These are phyloP conservation scores for Cicer chorassanicum DNA, from an alignment of 306 rosid genomes.

Conservation along the genomic window DNA sequence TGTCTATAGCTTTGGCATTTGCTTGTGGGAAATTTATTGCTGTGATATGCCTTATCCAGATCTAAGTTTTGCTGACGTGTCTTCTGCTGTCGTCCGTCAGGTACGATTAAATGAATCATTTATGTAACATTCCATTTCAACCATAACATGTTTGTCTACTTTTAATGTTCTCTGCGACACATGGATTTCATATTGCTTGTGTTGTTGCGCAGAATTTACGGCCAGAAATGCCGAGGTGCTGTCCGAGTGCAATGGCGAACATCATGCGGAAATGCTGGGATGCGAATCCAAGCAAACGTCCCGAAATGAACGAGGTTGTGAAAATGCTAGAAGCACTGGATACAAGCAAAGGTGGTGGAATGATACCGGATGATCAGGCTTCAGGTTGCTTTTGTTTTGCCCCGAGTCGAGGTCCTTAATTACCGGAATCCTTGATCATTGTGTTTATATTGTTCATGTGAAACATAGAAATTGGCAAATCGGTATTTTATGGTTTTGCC, in stretches of 20 bases:
- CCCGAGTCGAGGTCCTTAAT: conserved; percentile 67
- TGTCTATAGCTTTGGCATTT: conserved; percentile 87
- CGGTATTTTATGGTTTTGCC: conserved; percentile 44
- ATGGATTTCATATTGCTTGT: conserved; percentile 33
- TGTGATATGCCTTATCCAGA: conserved; percentile 89
- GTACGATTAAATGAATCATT: conserved; percentile 40
- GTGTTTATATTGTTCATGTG: conserved; percentile 27
- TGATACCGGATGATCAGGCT: conserved; percentile 75
- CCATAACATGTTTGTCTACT: background rate
- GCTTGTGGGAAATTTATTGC: conserved; percentile 93
- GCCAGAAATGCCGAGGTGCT: conserved; percentile 84
- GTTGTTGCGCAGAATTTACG: conserved; percentile 62
- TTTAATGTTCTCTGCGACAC: background rate
- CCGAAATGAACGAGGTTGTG: conserved; percentile 80
- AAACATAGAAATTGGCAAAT: conserved; percentile 42
- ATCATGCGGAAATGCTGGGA: conserved; percentile 87
- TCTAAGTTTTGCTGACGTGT: conserved; percentile 75
- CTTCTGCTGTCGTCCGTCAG: conserved; percentile 81
- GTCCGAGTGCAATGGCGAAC: conserved; percentile 62
- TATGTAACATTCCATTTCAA: background rate
- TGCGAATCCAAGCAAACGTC: conserved; percentile 75
- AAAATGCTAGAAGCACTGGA: conserved; percentile 75
- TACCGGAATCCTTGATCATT: background rate
- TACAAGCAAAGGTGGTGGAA: conserved; percentile 91
- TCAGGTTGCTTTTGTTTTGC: conserved; percentile 70